Evolutionary conservation across 345 rosid genomes (phyloP), one percentile per base, ranked within the genome.

Genomic region (Eucalyptus albens): DNA sequence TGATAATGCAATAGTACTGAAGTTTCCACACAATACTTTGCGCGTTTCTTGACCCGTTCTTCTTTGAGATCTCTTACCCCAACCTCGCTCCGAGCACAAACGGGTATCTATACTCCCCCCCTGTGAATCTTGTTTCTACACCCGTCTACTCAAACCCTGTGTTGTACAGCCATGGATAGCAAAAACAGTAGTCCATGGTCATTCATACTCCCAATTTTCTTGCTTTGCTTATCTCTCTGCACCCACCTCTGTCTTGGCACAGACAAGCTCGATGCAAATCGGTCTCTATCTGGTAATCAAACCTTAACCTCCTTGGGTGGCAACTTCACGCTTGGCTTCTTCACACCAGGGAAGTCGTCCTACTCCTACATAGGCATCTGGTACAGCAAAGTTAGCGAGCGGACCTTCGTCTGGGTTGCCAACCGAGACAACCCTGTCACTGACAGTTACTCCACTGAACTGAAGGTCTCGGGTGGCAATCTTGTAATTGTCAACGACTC

Each of bases 351-450:
- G 87, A 87, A 90, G 29, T 92, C 96, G 87, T 90, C 96, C 27
- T 94, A 94, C 37, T 93, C 89, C 92, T 97, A 97, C 87, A 88
- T 97, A 88, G 98, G 97, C 59, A 94, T 94, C 89, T 94, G 96
- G 98, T 96, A 94, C 91, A 59, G 86, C 27, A 87, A 90, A 65
- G 89, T 96, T 47, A 91, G 96, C 87, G 1, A 19, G 40, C 92
- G 11, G 87, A 94, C 95, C 65, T 0, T 92, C 4, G 94, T 96
- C 44, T 96, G 99, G 99, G 97, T 96, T 15, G 98, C 99, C 77
- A 97, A 96, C 86, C 93, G 98, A 67, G 95, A 94, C 60, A 89
- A 80, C 24, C 96, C 98, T 10, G 91, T 96, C 89, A 89, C 90
- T 22, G 93, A 95, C 88, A 92, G 86, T 49, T 40, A 44, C 87